These are phyloP conservation scores for Cyathus striatus DNA, from an alignment of 768 basidiomycete species.

Conservation along the genomic window DNA sequence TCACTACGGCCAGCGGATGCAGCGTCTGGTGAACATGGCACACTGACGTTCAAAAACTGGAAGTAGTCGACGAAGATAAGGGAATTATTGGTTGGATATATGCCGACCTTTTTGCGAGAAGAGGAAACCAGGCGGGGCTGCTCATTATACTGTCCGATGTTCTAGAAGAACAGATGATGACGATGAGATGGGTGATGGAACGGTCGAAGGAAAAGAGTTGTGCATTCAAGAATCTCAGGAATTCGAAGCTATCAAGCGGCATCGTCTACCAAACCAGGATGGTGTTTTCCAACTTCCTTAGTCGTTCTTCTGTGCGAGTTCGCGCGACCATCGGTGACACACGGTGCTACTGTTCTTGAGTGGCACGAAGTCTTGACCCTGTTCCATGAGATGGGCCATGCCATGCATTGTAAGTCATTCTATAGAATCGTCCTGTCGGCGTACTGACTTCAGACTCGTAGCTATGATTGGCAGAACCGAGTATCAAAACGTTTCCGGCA, in stretches of 20 bases:
- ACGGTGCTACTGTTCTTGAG: constrained; percentile 68
- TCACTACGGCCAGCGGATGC: constrained; percentile 68
- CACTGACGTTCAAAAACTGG: constrained; percentile 80
- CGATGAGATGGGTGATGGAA: constrained; percentile 65
- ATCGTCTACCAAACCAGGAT: constrained; percentile 52
- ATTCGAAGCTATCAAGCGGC: constrained; percentile 61
- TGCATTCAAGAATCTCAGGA: constrained; percentile 44
- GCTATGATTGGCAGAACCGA: constrained; percentile 98
- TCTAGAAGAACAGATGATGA: constrained; percentile 91
- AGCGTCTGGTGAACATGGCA: constrained; percentile 85
- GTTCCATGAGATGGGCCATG: constrained; percentile 99
- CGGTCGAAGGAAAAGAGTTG: constrained; percentile 30
- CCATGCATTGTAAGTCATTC: constrained; percentile 87
- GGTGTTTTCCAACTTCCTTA: constrained; percentile 85
- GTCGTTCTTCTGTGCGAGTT: constrained; percentile 93
- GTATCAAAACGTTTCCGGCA: constrained; percentile 96
- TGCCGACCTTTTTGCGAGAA: constrained; percentile 82
- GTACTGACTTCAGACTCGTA: constrained; percentile 21
- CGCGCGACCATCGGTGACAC: constrained; percentile 49
- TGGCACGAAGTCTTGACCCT: constrained; percentile 95
- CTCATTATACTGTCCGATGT: constrained; percentile 97
- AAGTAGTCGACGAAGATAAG: constrained; percentile 85
- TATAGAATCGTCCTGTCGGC: background rate
- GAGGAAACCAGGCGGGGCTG: constrained; percentile 88
- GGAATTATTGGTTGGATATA: constrained; percentile 94